Base-by-base conservation (phyloP, 2,329 filamentous ascomycete species). In the Parastagonospora avenae region DNA sequence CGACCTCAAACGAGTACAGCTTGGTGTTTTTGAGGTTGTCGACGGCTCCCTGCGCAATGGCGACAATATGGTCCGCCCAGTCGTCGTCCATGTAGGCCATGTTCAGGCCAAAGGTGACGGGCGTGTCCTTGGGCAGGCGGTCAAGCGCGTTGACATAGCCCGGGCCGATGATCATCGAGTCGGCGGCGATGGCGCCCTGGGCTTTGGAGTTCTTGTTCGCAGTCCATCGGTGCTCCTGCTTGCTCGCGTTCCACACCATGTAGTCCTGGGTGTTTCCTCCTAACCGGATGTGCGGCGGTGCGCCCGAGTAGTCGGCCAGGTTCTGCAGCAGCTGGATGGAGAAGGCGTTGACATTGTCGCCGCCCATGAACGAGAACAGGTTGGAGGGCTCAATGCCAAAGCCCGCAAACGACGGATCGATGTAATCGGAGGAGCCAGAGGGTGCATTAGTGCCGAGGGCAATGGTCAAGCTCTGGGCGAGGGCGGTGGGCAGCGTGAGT, bases 351-450 rank as follows among this genome's bases (percentile, higher is more conserved):
- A 76, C 57, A 5, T 66, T 50, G 15, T 69, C 70, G 30, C 63
- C 63, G 48, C 80, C 79, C 10, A 77, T 80, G 63, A 79, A 82
- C 43, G 79, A 79, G 66, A 78, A 81, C 7, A 82, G 70, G 53
- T 81, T 81, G 15, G 78, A 80, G 24, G 79, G 76, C 68, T 82
- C 80, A 54, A 82, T 81, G 38, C 80, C 79, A 51, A 81, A 79
- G 49, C 79, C 79, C 8, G 77, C 79, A 57, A 77, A 81, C 1
- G 76, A 77, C 8, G 75, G 73, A 59, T 74, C 67, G 49, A 81
- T 54, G 30, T 67, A 63, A 31, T 67, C 60, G 6, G 71, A 76
- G 31, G 72, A 65, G 33, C 55, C 62, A 37, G 52, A 54, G 8
- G 70, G 57, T 6, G 71, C 66, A 16, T 55, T 66, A n/a, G 60